A percentile compares a stretch with the other conserved stretches of the same genome.
These are phyloP conservation scores for Fusarium neocosmosporiellum DNA, from an alignment of 2,329 filamentous ascomycete genomes.

Conservation along the genomic window DNA sequence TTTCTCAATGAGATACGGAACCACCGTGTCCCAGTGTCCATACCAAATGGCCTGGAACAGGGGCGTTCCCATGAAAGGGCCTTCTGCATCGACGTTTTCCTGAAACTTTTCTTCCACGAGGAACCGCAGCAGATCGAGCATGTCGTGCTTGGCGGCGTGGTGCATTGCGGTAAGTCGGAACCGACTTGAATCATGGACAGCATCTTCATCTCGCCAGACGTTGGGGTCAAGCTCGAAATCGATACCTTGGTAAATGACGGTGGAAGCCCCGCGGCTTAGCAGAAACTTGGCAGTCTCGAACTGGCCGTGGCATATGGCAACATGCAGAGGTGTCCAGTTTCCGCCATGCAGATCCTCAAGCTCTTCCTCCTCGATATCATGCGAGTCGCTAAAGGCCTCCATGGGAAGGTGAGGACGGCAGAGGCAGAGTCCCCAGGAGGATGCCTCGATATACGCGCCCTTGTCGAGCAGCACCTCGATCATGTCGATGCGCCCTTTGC, in stretches of 20 bases:
- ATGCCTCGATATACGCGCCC: constrained; percentile 38
- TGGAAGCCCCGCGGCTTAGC: constrained; percentile 38
- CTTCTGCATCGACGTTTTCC: constrained; percentile 35
- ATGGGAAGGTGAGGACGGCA: constrained; percentile 43
- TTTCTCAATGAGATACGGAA: constrained; percentile 42
- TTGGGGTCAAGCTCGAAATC: constrained; percentile 39
- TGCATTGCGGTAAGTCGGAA: constrained; percentile 43
- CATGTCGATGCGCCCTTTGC: constrained; percentile 43
- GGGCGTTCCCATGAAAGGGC: constrained; percentile 43
- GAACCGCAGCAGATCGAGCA: constrained; percentile 34
- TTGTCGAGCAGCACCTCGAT: constrained; percentile 39
- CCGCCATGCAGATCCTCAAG: constrained; percentile 43
- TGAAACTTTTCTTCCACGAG: constrained; percentile 35
- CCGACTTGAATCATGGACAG: constrained; percentile 25
- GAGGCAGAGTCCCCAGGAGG: constrained; percentile 42
- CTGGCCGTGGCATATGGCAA: constrained; percentile 42
- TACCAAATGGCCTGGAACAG: constrained; percentile 44
- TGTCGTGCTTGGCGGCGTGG: constrained; percentile 37
- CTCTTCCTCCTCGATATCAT: constrained; percentile 42
- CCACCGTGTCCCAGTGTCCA: constrained; percentile 40
- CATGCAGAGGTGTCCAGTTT: constrained; percentile 43
- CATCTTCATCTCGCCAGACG: constrained; percentile 38
- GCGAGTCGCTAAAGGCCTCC: constrained; percentile 40
- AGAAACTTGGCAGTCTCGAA: constrained; percentile 41
- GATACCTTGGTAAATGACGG: constrained; percentile 40